Percentiles rank a stretch among this genome's conserved stretches.
phyloP scores from a whole-genome alignment of 495 filamentous ascomycete species.

The Beverwykella pulmonaria region DNA sequence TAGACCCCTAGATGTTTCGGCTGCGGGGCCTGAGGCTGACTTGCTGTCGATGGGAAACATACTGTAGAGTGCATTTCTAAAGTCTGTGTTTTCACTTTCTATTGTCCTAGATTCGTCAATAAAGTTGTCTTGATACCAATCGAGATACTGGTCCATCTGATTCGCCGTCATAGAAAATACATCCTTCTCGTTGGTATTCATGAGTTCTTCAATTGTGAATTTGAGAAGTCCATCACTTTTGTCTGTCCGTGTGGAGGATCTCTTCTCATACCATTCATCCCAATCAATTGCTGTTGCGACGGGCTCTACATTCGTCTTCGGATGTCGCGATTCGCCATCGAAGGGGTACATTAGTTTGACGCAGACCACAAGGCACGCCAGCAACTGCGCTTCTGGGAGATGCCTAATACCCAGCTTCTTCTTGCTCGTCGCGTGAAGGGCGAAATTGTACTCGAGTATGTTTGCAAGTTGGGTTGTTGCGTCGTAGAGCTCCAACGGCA shows the following conservation, averaged over 20 bases:
- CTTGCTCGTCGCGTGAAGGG: constrained; percentile 46
- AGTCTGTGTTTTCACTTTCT: constrained; percentile 32
- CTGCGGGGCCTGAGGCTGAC: not conserved
- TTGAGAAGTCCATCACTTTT: not conserved
- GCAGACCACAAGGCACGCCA: constrained; percentile 72
- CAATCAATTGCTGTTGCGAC: constrained; percentile 68
- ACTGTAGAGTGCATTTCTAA: constrained; percentile 50
- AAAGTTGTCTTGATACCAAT: constrained; percentile 85
- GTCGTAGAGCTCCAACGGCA: constrained; percentile 76
- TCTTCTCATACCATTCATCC: constrained; percentile 61
- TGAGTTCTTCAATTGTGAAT: constrained; percentile 30
- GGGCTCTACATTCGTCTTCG: constrained; percentile 60
- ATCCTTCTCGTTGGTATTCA: constrained; percentile 63
- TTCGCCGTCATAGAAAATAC: constrained; percentile 66
- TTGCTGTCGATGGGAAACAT: constrained; percentile 53
- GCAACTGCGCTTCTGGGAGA: constrained; percentile 72
- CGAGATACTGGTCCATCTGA: constrained; percentile 80
- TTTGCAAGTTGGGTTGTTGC: constrained; percentile 60
- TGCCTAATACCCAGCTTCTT: constrained; percentile 38
- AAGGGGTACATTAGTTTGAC: constrained; percentile 80
- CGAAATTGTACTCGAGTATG: constrained; percentile 60
- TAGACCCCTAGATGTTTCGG: not conserved
- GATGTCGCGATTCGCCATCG: constrained; percentile 62
- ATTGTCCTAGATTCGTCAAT: constrained; percentile 43
- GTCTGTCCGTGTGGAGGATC: not conserved